These are phyloP conservation scores for Monilinia fructicola DNA, from an alignment of 2,329 filamentous ascomycete species.

Conservation along the genomic window DNA sequence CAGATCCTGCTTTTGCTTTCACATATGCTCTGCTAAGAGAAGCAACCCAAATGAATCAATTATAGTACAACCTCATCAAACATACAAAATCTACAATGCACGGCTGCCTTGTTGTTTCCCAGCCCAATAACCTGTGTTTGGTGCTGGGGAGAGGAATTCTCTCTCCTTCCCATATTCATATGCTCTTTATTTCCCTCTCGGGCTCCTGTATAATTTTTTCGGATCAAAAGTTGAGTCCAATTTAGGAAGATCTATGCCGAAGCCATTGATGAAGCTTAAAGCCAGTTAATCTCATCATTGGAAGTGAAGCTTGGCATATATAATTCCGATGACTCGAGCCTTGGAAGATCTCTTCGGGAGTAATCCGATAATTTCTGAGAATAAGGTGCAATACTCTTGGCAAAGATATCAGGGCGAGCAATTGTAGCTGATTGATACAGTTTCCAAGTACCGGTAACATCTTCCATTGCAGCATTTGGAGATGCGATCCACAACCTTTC, in stretches of 20 bases:
- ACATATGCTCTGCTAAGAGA: not conserved
- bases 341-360: not conserved
- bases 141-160: constrained; percentile 27
- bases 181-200: constrained; percentile 27
- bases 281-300: not conserved
- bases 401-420: constrained; percentile 3
- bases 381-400: not conserved
- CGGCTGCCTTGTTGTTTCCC: not conserved
- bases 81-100: not conserved
- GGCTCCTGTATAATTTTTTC: constrained; percentile 28
- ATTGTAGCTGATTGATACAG: too few species aligned
- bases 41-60: not conserved
- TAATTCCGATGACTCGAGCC: constrained; percentile 10
- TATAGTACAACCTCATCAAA: constrained; percentile 2
- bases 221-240: constrained; percentile 28
- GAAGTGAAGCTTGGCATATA: not conserved
- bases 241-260: not conserved
- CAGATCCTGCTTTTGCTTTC: not conserved
- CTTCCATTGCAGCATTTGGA: not conserved
- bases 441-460: not conserved
- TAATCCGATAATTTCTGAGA: not conserved
- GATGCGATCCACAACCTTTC: not conserved
- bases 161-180: constrained; percentile 30
- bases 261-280: constrained; percentile 12
- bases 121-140: constrained; percentile 33